Evolutionary conservation across 257 asterid genomes (phyloP).

Genomic region (Lithospermum erythrorhizon): DNA sequence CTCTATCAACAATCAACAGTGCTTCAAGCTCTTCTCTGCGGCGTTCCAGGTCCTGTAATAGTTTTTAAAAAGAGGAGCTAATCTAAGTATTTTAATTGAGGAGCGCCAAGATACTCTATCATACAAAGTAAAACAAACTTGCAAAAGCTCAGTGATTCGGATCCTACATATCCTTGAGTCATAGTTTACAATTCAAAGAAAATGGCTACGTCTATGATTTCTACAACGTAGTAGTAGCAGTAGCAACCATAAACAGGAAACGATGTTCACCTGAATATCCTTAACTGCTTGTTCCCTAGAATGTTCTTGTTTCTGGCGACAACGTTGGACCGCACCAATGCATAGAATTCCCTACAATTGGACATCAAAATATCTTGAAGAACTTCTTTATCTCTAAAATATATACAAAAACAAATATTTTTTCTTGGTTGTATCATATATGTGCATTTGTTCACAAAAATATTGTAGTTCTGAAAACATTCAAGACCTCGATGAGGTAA

Average conservation of each 20-base stretch:
- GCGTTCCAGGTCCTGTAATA: constrained; percentile 65
- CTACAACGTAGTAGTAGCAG: neutral
- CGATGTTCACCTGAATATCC: constrained; percentile 61
- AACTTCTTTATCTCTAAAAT: neutral
- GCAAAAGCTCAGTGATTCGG: neutral
- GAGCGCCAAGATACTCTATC: neutral
- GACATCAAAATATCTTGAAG: neutral
- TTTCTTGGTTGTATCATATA: neutral
- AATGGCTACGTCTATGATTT: neutral
- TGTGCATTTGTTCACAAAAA: neutral
- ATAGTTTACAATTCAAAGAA: neutral
- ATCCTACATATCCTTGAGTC: too few relatives aligned
- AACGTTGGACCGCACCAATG: constrained; percentile 77
- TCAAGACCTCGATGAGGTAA: too few relatives aligned
- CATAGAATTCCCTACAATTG: constrained; percentile 59
- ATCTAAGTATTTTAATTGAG: too few relatives aligned
- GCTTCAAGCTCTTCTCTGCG: constrained; percentile 85
- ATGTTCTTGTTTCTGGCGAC: constrained; percentile 60
- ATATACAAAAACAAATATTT: neutral
- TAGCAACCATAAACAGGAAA: neutral
- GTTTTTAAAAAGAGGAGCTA: neutral
- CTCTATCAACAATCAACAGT: constrained; percentile 32
- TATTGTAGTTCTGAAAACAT: neutral
- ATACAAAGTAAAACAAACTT: neutral
- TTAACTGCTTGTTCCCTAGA: constrained; percentile 73